These are phyloP conservation scores for Talaromyces amestolkiae DNA, from an alignment of 2,329 filamentous ascomycete species.

Conservation along the genomic window DNA sequence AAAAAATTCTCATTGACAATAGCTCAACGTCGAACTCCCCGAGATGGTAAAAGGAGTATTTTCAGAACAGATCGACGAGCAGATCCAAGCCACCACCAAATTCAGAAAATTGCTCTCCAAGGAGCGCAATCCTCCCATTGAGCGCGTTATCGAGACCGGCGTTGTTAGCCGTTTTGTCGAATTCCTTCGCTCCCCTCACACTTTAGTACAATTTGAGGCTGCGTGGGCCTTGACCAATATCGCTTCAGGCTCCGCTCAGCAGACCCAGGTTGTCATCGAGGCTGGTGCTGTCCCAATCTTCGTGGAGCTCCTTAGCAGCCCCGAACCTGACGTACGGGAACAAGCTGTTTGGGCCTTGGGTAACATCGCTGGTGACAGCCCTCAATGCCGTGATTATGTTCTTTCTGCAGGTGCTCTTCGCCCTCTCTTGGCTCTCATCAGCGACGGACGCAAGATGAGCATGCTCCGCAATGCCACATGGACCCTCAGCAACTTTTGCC, in stretches of 20 bases:
- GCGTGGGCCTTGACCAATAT: conserved; percentile 99
- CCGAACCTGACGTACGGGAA: conserved; percentile 95
- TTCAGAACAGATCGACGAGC: conserved; percentile 95
- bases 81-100: conserved; percentile 96
- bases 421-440: conserved; percentile 82
- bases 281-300: conserved; percentile 98
- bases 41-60: conserved; percentile 98
- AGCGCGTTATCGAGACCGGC: conserved; percentile 98
- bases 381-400: conserved; percentile 94
- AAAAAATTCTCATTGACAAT: conserved; percentile 23
- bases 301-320: conserved; percentile 90
- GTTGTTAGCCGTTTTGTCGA: conserved; percentile 97
- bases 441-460: conserved; percentile 97
- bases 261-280: conserved; percentile 98
- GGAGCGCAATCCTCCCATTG: conserved; percentile 97
- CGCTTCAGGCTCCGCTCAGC: conserved; percentile 90
- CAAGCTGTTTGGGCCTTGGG: conserved; percentile 98
- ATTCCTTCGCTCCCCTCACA: conserved; percentile 96
- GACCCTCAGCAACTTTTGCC: conserved; percentile 99
- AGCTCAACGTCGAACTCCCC: conserved; percentile 97
- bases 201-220: conserved; percentile 96
- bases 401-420: conserved; percentile 86
- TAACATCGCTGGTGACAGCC: conserved; percentile 98
- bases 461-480: conserved; percentile 99
- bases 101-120: conserved; percentile 98